Evolutionary conservation across 2,329 filamentous ascomycete genomes (phyloP), one percentile per base, ranked within the genome.

Genomic region (Fusarium keratoplasticum): DNA sequence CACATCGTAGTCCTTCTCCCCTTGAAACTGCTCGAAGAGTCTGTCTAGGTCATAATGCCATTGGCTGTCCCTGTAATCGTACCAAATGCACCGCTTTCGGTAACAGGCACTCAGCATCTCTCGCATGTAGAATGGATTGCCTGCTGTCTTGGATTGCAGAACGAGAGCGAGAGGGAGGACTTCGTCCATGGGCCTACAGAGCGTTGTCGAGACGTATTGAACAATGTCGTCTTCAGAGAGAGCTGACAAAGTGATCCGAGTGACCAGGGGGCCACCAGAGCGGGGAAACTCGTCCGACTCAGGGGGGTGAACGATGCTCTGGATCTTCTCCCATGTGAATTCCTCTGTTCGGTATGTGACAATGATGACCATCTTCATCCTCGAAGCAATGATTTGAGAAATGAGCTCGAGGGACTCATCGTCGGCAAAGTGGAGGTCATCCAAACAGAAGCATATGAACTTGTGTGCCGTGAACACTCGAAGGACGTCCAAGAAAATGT

Each of bases 381-480:
- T 92, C 1, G 93, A 91, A 60, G 88, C 87, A 64, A 97, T 90
- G 61, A 98, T 95, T 77, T 95, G 92, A 18, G 92, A 89, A 42
- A 98, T 92, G 61, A 98, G 86, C 67, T 97, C 94, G 57, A 96
- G 84, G 16, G 93, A 96, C 81, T 98, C 96, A 29, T 93, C 90
- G 79, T 98, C 96, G 8, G 95, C 95, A 81, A 95, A 96, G 77
- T 98, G 95, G 35, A 98, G 84, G 81, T 98, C 96, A 78, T 98
- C 96, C 31, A 98, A 84, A 76, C 92, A 95, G 76, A 98, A 92
- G 78, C 94, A 97, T 63, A 98, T 95, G 77, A 98, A 91, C 77
- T 95, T 96, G 80, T 95, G 92, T 22, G 92, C 88, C 0, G 94
- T 93, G 64, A 98, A 91, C 47, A 97, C 90, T 61, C 94, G 90